Conservation (phyloP, 805 yeast genomes). For the Kodamaea neixiangensis region DNA sequence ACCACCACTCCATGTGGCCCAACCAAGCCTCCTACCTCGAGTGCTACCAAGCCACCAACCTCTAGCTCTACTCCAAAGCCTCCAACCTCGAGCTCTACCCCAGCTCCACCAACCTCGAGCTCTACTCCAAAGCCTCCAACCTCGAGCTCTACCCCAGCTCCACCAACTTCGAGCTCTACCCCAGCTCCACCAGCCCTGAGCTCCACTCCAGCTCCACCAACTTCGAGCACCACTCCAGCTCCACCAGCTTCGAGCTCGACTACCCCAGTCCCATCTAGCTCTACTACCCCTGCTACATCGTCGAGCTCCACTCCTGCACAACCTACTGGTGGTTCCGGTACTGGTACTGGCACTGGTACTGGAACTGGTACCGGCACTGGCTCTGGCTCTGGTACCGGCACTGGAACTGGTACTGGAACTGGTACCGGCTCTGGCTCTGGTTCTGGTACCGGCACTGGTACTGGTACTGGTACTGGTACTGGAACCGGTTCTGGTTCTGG, state of each 20-base stretch:
- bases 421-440: neutral
- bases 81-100: neutral
- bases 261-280: neutral
- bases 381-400: neutral
- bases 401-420: neutral
- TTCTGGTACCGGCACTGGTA: neutral
- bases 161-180: neutral
- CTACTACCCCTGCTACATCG: neutral
- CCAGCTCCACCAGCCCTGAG: neutral
- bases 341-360: slow-evolving; percentile 1
- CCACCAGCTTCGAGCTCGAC: neutral
- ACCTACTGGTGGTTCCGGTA: neutral
- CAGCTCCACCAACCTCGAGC: neutral
- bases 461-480: neutral
- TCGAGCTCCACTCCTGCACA: neutral
- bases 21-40: neutral
- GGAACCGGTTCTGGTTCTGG: neutral
- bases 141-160: neutral
- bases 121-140: slow-evolving; percentile 3
- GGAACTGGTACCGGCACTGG: neutral
- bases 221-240: neutral
- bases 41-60: neutral
- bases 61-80: neutral
- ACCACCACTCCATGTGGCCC: neutral
- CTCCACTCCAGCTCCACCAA: neutral